Base-by-base conservation (phyloP, 1,284 basidiomycete genomes). In the Earliella scabrosa region DNA sequence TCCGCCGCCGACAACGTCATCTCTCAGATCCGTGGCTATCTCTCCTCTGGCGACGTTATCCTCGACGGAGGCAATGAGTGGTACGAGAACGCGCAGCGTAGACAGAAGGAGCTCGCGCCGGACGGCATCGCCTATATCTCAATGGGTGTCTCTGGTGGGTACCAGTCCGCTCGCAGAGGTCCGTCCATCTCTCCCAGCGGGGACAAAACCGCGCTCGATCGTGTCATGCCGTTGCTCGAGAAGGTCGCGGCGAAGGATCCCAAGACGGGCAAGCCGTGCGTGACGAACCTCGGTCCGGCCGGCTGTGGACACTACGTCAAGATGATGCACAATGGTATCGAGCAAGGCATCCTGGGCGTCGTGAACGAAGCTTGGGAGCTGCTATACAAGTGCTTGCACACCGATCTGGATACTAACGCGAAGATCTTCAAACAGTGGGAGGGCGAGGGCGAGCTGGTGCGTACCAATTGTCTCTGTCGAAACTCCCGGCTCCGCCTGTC, bases 251-350 rank as follows among this genome's bases (percentile, higher is more conserved):
- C 65, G 20, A 62, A 61, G 50, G 65, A 61, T 35, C 41, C 52
- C 20, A 56, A 58, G 57, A 61, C 56, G 36, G 60, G 65, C 10
- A 26, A 36, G 35, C 53, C 62, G 34, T 65, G 61, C 46, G 60
- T 62, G 9, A 51, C 58, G 36, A 60, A 51, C 29, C 44, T 66
- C 10, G 65, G 66, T 11, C 61, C 62, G 23, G 58, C 62, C 4
- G 58, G 62, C 24, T 60, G 60, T 36, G 60, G 61, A 24, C 64
- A 63, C 55, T 67, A 64, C 39, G 66, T 66, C 16, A 66, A 67
- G 62, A 66, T 67, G 66, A 60, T 66, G 35, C 64, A 67, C 51
- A 67, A 66, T 36, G 63, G 66, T 13, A 65, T 68, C 53, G 65
- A 66, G 56, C 60, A 66, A 54, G 63, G 63, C 26, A 61, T 66